Evolutionary conservation across 768 basidiomycete genomes (phyloP).

Genomic region (Xanthoconium stramineum): DNA sequence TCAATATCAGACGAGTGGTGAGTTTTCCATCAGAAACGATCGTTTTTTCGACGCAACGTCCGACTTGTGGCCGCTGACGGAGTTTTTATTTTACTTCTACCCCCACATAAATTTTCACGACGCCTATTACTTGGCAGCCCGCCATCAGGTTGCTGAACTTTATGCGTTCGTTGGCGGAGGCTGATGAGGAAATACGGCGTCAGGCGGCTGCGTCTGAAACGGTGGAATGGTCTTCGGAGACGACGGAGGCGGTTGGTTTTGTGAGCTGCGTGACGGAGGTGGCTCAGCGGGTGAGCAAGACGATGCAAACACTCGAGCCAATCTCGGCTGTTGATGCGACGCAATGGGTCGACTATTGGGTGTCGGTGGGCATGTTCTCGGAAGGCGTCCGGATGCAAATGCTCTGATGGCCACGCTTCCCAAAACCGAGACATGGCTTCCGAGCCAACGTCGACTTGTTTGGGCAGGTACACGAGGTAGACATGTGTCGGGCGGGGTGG

Average conservation of each 20-base stretch:
- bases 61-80: conserved; percentile 31
- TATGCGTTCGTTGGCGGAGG: conserved; percentile 20
- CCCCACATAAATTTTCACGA: neutral
- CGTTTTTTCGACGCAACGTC: conserved; percentile 32
- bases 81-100: neutral
- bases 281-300: conserved; percentile 31
- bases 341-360: conserved; percentile 42
- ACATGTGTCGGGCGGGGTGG: neutral
- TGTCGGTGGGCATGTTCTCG: conserved; percentile 22
- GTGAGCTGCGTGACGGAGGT: conserved; percentile 26
- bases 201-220: neutral
- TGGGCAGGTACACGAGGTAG: conserved; percentile 5
- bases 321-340: conserved; percentile 26
- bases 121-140: conserved; percentile 15
- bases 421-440: neutral
- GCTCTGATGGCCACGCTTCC: neutral
- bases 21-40: conserved; percentile 18
- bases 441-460: neutral
- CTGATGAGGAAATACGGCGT: conserved; percentile 12
- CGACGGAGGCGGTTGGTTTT: neutral
- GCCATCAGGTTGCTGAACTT: conserved; percentile 33
- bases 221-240: neutral
- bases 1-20: conserved; percentile 29
- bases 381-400: neutral
- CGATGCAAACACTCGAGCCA: conserved; percentile 29